Percentiles rank a stretch among this genome's conserved stretches.
phyloP scores from a whole-genome alignment of 352 stramenopile species.

The Aphanomyces invadans region DNA sequence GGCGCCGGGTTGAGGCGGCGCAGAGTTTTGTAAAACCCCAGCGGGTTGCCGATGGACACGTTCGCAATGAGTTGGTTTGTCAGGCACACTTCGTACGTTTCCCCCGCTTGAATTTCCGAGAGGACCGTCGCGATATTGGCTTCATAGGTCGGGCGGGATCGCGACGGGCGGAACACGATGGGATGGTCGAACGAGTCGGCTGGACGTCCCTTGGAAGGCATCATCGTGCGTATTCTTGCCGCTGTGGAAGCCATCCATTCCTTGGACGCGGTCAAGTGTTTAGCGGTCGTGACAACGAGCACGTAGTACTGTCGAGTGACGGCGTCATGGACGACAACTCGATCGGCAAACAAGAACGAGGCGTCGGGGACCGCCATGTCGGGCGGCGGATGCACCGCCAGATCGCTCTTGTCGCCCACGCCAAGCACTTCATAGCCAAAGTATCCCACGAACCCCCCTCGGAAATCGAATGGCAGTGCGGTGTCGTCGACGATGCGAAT shows the following conservation, averaged over 20 bases:
- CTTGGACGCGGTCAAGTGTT: not conserved
- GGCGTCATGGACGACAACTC: constrained; percentile 86
- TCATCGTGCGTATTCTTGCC: not conserved
- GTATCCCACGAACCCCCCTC: constrained; percentile 81
- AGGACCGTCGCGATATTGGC: constrained; percentile 82
- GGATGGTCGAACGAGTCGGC: not conserved
- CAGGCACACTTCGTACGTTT: constrained; percentile 95
- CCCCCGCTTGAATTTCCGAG: constrained; percentile 84
- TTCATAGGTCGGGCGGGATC: constrained; percentile 71
- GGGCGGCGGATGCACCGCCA: constrained; percentile 28
- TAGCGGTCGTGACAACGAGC: constrained; percentile 39
- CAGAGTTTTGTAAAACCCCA: constrained; percentile 87
- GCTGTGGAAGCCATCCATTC: not conserved
- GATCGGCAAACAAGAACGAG: constrained; percentile 88
- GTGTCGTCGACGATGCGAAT: constrained; percentile 18
- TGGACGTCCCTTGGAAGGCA: not conserved
- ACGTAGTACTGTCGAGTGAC: constrained; percentile 63
- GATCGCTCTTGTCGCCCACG: constrained; percentile 22
- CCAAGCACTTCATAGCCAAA: constrained; percentile 80
- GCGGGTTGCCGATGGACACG: constrained; percentile 35
- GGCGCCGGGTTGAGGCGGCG: constrained; percentile 90
- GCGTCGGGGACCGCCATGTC: constrained; percentile 64
- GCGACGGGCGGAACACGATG: constrained; percentile 54
- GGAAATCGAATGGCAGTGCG: constrained; percentile 64
- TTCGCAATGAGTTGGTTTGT: constrained; percentile 88